Base-by-base conservation (phyloP, 73 alveolate species). In the Diophrys sp. region DNA sequence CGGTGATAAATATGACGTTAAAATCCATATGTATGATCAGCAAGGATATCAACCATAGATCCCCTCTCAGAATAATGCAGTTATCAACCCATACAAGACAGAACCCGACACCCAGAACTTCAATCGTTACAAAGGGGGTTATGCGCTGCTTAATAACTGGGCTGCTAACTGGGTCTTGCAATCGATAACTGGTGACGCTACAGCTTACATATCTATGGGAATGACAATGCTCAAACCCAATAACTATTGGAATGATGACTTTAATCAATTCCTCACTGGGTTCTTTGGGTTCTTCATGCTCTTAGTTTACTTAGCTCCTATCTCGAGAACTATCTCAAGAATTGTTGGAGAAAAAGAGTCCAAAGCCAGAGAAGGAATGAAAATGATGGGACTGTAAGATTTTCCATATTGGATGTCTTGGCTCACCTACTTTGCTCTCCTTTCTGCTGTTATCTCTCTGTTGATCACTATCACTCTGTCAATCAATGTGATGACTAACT, bases 341-440 rank as follows among this genome's bases (percentile, higher is more conserved):
- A 75, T 93, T 71, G 93, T 89, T 5, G n/a, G 79, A 27, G 99
- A 97, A 84, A 96, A 96, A 74, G 99, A 95, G 87, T 75, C 95
- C 26, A 94, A 86, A 82, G 96, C 93, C 8, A 96, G 97, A 95
- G 99, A 97, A 90, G 95, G 96, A 2, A 97, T 97, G 99, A 97
- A 93, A 90, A 95, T 97, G 87, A 97, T 97, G 99, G 99, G 99
- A 29, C 72, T 97, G 74, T 86, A 88, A 27, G 97, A 95, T 67
- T 77, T 91, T 23, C 88, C 96, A 27, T 97, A 94, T 78, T 97
- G 96, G 92, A 78, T 90, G 25, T 96, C 99, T 0, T 96, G 97
- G 97, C 87, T 97, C 56, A 83, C 90, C 8, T 83, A 88, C 84
- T 96, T 93, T 81, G 66, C 91, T 2, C 75, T 90, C 0, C 91